phyloP scores from a whole-genome alignment of 2,329 filamentous ascomycete species.

The Exophiala viscosa region DNA sequence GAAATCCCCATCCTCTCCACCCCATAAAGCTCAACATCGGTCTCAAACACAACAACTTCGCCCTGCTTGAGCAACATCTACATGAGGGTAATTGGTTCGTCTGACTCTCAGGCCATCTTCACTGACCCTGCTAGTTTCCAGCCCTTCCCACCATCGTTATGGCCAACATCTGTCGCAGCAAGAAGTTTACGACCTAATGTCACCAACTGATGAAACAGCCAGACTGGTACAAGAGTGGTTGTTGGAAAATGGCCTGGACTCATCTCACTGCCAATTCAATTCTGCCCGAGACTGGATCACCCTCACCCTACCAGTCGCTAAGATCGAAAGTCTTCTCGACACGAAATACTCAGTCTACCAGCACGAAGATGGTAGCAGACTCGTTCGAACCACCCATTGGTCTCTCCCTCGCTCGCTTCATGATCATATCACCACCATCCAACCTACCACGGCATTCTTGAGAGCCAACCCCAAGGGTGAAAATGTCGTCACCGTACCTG shows the following conservation, averaged over 20 bases:
- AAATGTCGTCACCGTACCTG: constrained; percentile 31
- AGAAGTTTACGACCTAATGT: constrained; percentile 53
- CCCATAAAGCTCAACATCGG: constrained; percentile 56
- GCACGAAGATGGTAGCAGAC: constrained; percentile 51
- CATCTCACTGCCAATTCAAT: constrained; percentile 42
- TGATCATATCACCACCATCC: constrained; percentile 56
- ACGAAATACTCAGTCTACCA: constrained; percentile 53
- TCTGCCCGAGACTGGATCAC: constrained; percentile 58
- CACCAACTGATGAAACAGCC: constrained; percentile 51
- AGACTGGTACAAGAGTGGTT: constrained; percentile 56
- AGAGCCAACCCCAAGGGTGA: constrained; percentile 32
- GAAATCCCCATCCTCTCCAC: constrained; percentile 46
- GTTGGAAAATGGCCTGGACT: constrained; percentile 49
- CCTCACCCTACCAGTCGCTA: constrained; percentile 49
- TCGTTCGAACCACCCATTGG: constrained; percentile 55
- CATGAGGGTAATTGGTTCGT: constrained; percentile 41
- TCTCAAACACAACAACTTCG: constrained; percentile 56
- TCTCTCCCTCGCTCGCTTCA: constrained; percentile 57
- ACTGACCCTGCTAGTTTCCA: constrained; percentile 40
- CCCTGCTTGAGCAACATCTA: constrained; percentile 54
- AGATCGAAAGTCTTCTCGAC: constrained; percentile 52
- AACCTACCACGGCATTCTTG: constrained; percentile 60
- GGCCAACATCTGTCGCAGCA: constrained; percentile 52
- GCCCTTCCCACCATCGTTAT: constrained; percentile 53
- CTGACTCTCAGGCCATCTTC: not conserved